phyloP scores from a whole-genome alignment of 192 early-diverging fungal genomes.

The Chytriomyces sp. region DNA sequence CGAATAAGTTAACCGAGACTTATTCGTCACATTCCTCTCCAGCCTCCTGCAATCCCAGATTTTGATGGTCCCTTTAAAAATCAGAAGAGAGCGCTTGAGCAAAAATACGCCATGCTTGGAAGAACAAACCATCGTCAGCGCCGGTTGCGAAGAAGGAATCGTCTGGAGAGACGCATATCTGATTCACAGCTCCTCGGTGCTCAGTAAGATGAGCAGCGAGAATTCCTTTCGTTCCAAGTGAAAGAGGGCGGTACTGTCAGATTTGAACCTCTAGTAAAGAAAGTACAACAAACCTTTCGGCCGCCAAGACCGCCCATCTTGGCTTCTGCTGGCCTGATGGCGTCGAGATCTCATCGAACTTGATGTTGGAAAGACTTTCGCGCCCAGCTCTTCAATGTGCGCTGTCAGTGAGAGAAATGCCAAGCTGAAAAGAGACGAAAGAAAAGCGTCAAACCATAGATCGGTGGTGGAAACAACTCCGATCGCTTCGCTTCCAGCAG shows the following conservation, averaged over 20 bases:
- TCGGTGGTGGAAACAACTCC: conserved; percentile 51
- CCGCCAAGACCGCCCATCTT: conserved; percentile 66
- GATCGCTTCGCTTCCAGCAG: conserved; percentile 51
- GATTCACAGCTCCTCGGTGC: conserved; percentile 66
- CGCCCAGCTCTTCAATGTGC: conserved; percentile 38
- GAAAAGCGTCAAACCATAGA: conserved; percentile 33
- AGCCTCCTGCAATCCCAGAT: conserved; percentile 66
- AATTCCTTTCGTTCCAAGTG: conserved; percentile 41
- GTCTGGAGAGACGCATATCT: conserved; percentile 52
- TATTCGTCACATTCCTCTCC: conserved; percentile 83
- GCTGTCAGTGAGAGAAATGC: neutral
- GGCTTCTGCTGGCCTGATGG: neutral
- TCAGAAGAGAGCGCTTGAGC: neutral
- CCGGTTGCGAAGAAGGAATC: conserved; percentile 56
- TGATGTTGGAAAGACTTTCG: neutral
- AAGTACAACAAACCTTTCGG: conserved; percentile 61
- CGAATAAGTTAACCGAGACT: conserved; percentile 72
- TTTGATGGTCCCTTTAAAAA: conserved; percentile 44
- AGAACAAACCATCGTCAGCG: conserved; percentile 48
- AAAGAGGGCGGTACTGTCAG: neutral
- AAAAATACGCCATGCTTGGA: neutral
- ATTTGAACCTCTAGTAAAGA: neutral
- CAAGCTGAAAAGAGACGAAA: neutral
- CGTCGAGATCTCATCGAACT: too few species aligned
- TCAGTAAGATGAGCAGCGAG: conserved; percentile 82